Base-by-base conservation (phyloP, 2,329 filamentous ascomycete species). In the Fusarium musae region DNA sequence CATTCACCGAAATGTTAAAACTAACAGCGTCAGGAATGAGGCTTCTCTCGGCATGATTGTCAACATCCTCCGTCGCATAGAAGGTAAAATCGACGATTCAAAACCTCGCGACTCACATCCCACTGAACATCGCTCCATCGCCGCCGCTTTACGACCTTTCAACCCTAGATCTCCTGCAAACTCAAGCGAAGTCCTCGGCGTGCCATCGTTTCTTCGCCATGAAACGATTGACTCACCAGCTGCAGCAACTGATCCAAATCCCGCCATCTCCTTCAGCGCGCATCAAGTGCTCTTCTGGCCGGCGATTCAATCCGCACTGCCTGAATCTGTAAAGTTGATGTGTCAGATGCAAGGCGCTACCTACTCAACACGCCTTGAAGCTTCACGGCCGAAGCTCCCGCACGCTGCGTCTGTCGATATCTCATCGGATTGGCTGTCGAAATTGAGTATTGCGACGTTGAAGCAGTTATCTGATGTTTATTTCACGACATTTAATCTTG, bases 11-110 rank as follows among this genome's bases (percentile, higher is more conserved):
- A 13, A 8, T 3, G 13, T 6, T 2, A 17, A 32, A 0, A 10
- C 70, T 68, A 28, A 70, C 26, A 28, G 5, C 1, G 5, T 2
- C 3, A 73, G 70, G 16, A 73, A 73, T 49, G 71, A 73, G 49
- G 71, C 71, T 3, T 73, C 71, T 2, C 36, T 73, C 1, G 71
- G 71, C 10, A 73, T 73, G 71, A 73, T 73, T n/a, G 71, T 73
- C 3, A 74, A 72, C 5, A 73, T 73, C 2, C 67, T 73, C 3
- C 71, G 71, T n/a, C 71, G 71, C 6, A 73, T 73, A 2, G 71
- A 73, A n/a, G 71, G 71, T 1, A 73, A 73, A 43, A 73, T 73
- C 3, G 71, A 73, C 28, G 62, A 74, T 4, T 49, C 46, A 3
- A 73, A 68, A 34, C 15, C 39, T 5, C 9, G 10, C 5, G 59